phyloP scores from a whole-genome alignment of 768 basidiomycete genomes.

The Suillus fuscotomentosus region DNA sequence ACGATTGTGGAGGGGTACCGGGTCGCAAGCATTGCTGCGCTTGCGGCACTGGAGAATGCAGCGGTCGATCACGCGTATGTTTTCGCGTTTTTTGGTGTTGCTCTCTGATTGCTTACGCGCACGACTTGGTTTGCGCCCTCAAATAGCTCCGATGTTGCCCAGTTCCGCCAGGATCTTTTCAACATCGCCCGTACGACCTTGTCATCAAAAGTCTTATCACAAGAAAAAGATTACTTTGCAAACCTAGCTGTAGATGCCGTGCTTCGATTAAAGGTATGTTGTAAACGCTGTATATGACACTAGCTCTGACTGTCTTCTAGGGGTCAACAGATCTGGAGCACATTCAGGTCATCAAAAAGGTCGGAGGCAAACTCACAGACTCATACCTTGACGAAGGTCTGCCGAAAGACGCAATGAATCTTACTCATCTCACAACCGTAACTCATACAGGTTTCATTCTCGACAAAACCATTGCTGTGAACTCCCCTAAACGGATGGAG shows the following conservation, averaged over 20 bases:
- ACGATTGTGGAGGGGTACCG: constrained; percentile 97
- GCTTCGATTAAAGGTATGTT: constrained; percentile 73
- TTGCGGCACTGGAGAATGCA: constrained; percentile 79
- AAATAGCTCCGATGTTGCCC: constrained; percentile 59
- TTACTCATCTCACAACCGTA: background rate
- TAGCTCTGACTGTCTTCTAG: constrained; percentile 34
- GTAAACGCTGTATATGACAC: background rate
- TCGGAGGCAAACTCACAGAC: constrained; percentile 95
- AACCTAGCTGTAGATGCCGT: constrained; percentile 98
- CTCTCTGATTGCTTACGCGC: background rate
- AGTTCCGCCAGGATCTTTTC: constrained; percentile 88
- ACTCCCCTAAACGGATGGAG: constrained; percentile 92
- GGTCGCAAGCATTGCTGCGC: constrained; percentile 82
- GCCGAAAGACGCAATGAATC: constrained; percentile 4
- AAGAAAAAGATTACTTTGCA: constrained; percentile 98
- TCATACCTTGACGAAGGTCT: constrained; percentile 96
- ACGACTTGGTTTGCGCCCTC: background rate
- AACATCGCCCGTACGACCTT: constrained; percentile 97
- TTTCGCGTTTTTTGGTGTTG: background rate
- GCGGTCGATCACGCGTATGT: constrained; percentile 84
- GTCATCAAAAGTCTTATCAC: constrained; percentile 93
- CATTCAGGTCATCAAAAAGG: constrained; percentile 99
- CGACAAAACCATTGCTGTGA: constrained; percentile 91
- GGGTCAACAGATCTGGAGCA: constrained; percentile 97
- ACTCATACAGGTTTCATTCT: constrained; percentile 82